Evolutionary conservation across 345 rosid genomes (phyloP), one percentile per base, ranked within the genome.

Genomic region (Microthlaspi erraticum): DNA sequence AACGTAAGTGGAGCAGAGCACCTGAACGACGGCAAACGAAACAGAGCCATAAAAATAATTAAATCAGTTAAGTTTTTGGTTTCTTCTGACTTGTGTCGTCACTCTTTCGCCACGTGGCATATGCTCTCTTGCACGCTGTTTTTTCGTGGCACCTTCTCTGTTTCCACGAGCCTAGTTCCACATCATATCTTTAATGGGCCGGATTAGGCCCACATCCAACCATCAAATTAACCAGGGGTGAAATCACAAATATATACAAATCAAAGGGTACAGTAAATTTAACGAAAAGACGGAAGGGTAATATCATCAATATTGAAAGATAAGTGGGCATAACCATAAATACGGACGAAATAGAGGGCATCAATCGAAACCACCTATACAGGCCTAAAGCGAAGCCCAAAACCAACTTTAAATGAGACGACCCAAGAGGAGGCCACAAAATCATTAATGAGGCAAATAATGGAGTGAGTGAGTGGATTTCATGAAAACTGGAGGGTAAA

Each of bases 1-100:
- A 32, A 58, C 37, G 62, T 83, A 17, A 63, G 80, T 74, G 82
- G 82, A 60, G 81, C 77, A 80, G 70, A 81, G 68, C 19, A 70
- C 68, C 77, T 64, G 73, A 42, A 7, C 5, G 8, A 53, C 33
- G 42, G 17, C 63, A 42, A 74, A 13, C 14, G n/a, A 6, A n/a
- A 41, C 39, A 74, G 34, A 51, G 16, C 73, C 68, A 59, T 13
- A 26, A 3, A 11, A 43, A 7, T 6, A 31, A 38, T 17, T 52
- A 43, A 43, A 13, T 16, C 16, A 1, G 44, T 61, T 68, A 0
- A 5, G 18, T 23, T 71, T 31, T 63, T 41, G 13, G 37, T 19
- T 62, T 68, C 37, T 68, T 68, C 29, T 37, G 74, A 69, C 64
- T 1, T 63, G 70, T 68, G 68, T 34, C 38, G 74, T 60, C 17